Percentiles rank a stretch among this genome's conserved stretches.
These are phyloP conservation scores for Pyrenophora tritici-repentis DNA, from an alignment of 2,329 filamentous ascomycete genomes.

Conservation along the genomic window DNA sequence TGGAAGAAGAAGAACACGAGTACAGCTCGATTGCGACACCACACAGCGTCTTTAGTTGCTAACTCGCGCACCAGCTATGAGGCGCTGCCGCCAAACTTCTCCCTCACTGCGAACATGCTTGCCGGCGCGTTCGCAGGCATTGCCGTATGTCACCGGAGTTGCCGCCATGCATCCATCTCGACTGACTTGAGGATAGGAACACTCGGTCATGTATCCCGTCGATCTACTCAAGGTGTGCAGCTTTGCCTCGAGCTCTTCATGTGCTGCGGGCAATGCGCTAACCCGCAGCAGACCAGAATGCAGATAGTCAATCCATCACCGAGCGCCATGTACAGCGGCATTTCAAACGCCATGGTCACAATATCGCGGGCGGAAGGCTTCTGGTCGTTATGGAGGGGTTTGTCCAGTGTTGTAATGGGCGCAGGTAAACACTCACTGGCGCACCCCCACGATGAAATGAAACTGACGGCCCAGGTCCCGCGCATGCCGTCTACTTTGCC, in stretches of 20 bases:
- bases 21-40: conserved; percentile 30
- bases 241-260: not conserved
- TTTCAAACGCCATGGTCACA: conserved; percentile 89
- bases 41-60: conserved; percentile 21
- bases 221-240: conserved; percentile 88
- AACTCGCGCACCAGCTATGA: conserved; percentile 69
- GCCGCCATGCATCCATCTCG: conserved; percentile 13
- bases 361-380: conserved; percentile 91
- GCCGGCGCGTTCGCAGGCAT: conserved; percentile 97
- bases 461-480: conserved; percentile 69
- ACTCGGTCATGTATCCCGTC: conserved; percentile 98
- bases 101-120: conserved; percentile 89
- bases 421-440: conserved; percentile 65
- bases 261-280: conserved; percentile 21
- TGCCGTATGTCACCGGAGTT: conserved; percentile 65
- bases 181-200: conserved; percentile 67
- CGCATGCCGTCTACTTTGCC: conserved; percentile 97
- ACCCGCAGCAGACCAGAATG: conserved; percentile 80
- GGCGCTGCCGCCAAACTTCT: conserved; percentile 91
- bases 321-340: conserved; percentile 81
- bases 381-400: conserved; percentile 90
- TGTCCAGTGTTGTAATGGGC: conserved; percentile 94
- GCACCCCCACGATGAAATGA: conserved; percentile 5
- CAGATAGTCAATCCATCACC: conserved; percentile 88
- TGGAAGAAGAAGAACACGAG: conserved; percentile 51